Evolutionary conservation across 345 rosid genomes (phyloP), one percentile per base, ranked within the genome.

Genomic region (Citrus inodora): DNA sequence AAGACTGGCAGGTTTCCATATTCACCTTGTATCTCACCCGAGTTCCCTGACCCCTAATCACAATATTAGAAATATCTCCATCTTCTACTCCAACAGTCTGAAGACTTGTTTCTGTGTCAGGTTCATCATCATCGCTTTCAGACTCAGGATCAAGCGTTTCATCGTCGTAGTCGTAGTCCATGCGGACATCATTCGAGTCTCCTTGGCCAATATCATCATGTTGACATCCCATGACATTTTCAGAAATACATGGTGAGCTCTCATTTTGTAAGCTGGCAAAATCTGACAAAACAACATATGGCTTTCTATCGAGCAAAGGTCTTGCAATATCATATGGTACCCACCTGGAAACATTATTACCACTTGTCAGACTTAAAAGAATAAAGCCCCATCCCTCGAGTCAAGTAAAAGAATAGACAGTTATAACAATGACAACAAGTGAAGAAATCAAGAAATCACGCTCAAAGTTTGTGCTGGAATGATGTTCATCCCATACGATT

Each of bases 281-380:
- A 83, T 94, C 97, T 59, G 99, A 90, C 78, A 96, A 82, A 82
- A 92, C 86, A 32, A 79, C 90, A 77, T 92, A 96, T 71, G 83
- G 86, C 78, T 83, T 89, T 85, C 84, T 85, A 84, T 96, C 98
- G 17, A 96, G 98, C 86, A 88, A 63, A 22, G 97, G 90, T 72
- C 83, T 91, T 30, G 90, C 92, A 67, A 76, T 70, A 65, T 90
- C 87, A 87, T 79, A 94, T 65, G 93, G 80, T 73, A 96, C 90
- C 99, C 99, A 96, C 94, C 99, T 96, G 93, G 5, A 85, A 75
- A 84, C 61, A 85, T 72, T 17, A 74, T 27, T 35, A 69, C 77
- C 75, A 67, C 74, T 80, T 1, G 16, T 85, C 32, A 82, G 80
- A 25, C 76, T 76, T 51, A 24, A n/a, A 64, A 74, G 37, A 46